phyloP scores from a whole-genome alignment of 2,329 filamentous ascomycete species.

The Fonsecaea monophora region DNA sequence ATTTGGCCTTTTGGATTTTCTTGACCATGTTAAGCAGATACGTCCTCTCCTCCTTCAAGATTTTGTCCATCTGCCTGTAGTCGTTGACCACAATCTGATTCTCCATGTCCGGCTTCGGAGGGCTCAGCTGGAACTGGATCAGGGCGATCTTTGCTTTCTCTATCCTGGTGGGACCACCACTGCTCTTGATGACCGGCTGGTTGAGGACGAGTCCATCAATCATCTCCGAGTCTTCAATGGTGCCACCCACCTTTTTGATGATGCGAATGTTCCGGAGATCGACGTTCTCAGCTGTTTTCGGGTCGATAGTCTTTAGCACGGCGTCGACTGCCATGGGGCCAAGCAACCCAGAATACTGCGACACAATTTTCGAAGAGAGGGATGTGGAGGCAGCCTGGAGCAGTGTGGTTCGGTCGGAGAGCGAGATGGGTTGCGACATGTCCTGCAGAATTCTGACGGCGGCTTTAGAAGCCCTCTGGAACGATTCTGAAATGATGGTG shows the following conservation, averaged over 20 bases:
- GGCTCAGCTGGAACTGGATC: slow-evolving; percentile 98
- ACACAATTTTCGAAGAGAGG: slow-evolving; percentile 97
- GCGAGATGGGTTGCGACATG: slow-evolving; percentile 92
- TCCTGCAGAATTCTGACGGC: slow-evolving; percentile 89
- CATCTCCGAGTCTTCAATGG: slow-evolving; percentile 98
- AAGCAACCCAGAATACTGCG: slow-evolving; percentile 91
- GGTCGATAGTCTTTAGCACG: slow-evolving; percentile 92
- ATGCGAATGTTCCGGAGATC: slow-evolving; percentile 96
- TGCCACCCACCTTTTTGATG: slow-evolving; percentile 96
- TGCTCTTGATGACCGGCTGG: slow-evolving; percentile 91
- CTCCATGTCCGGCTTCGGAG: slow-evolving; percentile 99
- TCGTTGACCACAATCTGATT: slow-evolving; percentile 99
- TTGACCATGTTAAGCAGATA: slow-evolving; percentile 99
- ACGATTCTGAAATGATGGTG: slow-evolving; percentile 95
- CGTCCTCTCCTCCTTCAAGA: slow-evolving; percentile 97
- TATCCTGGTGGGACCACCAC: slow-evolving; percentile 86
- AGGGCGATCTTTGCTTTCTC: slow-evolving; percentile 97
- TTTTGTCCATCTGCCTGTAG: slow-evolving; percentile 99
- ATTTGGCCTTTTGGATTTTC: slow-evolving; percentile 99
- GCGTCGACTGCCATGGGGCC: slow-evolving; percentile 99
- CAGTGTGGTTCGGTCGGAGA: slow-evolving; percentile 85
- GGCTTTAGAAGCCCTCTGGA: slow-evolving; percentile 90
- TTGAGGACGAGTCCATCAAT: slow-evolving; percentile 92
- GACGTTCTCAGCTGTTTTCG: slow-evolving; percentile 94
- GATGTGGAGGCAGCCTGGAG: slow-evolving; percentile 97